A percentile compares a stretch with the other conserved stretches of the same genome.
phyloP scores from a whole-genome alignment of 345 rosid genomes.

The Camelina neglecta region DNA sequence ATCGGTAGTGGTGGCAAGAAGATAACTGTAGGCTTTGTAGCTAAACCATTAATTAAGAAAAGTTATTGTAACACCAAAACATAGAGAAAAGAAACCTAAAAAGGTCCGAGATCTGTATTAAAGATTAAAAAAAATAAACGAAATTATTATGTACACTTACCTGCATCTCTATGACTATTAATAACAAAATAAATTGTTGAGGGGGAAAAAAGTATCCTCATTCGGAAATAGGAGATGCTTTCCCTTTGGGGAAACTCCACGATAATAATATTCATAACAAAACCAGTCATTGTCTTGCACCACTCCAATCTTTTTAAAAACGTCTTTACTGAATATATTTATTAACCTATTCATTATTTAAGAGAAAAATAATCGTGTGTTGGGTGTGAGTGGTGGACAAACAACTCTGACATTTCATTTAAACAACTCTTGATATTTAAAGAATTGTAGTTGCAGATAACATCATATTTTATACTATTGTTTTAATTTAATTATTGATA shows the following conservation, averaged over 20 bases:
- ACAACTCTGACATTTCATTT: constrained; percentile 44
- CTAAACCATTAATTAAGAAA: constrained; percentile 31
- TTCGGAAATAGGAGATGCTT: constrained; percentile 45
- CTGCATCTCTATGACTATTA: background rate
- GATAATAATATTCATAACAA: constrained; percentile 35
- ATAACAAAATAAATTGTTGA: constrained; percentile 28
- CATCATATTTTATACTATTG: constrained; percentile 15
- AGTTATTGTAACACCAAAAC: constrained; percentile 22
- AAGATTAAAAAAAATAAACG: background rate
- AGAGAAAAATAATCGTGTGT: constrained; percentile 36
- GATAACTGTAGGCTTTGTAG: constrained; percentile 34
- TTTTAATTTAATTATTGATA: constrained; percentile 1
- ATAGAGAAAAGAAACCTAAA: constrained; percentile 22
- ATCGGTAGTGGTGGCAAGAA: constrained; percentile 18
- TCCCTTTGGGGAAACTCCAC: constrained; percentile 49
- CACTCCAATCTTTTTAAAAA: constrained; percentile 26
- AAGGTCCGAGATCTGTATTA: constrained; percentile 33
- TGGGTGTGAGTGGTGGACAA: constrained; percentile 52
- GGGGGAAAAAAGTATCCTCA: constrained; percentile 32
- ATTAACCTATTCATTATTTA: constrained; percentile 20
- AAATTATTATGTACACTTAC: constrained; percentile 27
- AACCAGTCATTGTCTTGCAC: constrained; percentile 48
- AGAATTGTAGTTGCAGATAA: constrained; percentile 23
- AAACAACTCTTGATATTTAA: constrained; percentile 30
- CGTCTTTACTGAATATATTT: constrained; percentile 33